phyloP scores from a whole-genome alignment of 1,284 basidiomycete species.

The Cystobasidium slooffiae region DNA sequence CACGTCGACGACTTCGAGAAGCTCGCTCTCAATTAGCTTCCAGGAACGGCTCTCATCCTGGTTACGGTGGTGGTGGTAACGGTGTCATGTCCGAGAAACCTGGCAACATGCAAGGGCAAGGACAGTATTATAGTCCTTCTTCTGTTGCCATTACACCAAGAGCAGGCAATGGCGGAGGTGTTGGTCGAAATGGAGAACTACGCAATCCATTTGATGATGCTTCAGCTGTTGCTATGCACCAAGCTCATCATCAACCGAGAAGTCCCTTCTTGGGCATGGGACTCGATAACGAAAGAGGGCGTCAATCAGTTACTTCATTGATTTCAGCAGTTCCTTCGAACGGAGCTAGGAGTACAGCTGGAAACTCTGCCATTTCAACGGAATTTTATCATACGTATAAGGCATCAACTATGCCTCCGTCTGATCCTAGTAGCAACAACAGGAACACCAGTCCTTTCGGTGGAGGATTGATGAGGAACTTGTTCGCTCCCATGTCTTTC shows the following conservation, averaged over 20 bases:
- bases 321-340: slow-evolving; percentile 32
- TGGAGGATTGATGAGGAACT: neutral
- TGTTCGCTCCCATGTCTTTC: slow-evolving; percentile 29
- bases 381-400: slow-evolving; percentile 39
- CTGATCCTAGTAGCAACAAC: neutral
- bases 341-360: slow-evolving; percentile 27
- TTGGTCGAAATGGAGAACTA: neutral
- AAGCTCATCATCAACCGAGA: neutral
- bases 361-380: slow-evolving; percentile 21
- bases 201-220: slow-evolving; percentile 36
- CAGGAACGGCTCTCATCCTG: neutral
- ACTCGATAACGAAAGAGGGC: neutral
- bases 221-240: neutral
- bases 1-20: slow-evolving; percentile 3
- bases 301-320: slow-evolving; percentile 24
- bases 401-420: slow-evolving; percentile 41
- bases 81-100: slow-evolving; percentile 21
- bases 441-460: neutral
- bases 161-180: neutral
- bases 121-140: neutral
- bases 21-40: slow-evolving; percentile 15
- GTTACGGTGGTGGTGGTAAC: neutral
- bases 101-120: neutral
- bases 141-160: slow-evolving; percentile 15
- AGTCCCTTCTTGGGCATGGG: neutral